Evolutionary conservation across 768 basidiomycete genomes (phyloP), one percentile per base, ranked within the genome.

Genomic region (Rubroboletus satanas): DNA sequence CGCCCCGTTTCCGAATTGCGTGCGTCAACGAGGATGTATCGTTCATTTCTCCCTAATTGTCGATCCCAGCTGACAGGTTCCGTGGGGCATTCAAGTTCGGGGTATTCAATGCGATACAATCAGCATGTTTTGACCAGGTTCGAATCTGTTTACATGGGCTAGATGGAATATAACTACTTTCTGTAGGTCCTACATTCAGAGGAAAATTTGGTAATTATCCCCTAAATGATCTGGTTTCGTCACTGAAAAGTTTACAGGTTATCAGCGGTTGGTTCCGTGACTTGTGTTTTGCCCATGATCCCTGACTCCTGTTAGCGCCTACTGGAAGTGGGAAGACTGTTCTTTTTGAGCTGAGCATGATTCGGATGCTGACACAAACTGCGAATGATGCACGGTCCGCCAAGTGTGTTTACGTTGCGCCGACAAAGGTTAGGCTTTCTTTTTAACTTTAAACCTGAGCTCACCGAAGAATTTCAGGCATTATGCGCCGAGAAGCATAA

Each of bases 301-400:
- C 37, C 64, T 46, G 48, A 45, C 55, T 42, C 42, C 26, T 46
- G 47, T 11, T 65, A 93, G 95, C 96, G 3, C 97, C 97, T 0
- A 98, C 97, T 14, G 93, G 95, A 29, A 91, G 92, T 48, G 97
- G 97, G 29, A 98, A 98, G 72, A 99, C 97, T 0, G 92, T 89
- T 9, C 73, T 98, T 29, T 99, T 98, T 62, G 97, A 99, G 66
- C 74, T 99, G 14, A 83, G 90, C 2, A 89, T 98, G 51, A 82
- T 98, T 48, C 83, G 83, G 32, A 79, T 91, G 76, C 71, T 93
- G 31, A 74, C 74, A 48, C 70, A 79, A 47, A 71, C 75, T 8
- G 63, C 71, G 47, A 67, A 68, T 29, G 66, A 59, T 11, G 57
- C 55, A 15, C 67, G 73, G 28, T 57, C 68, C n/a, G 62, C 70